Evolutionary conservation across 805 yeast genomes (phyloP), one percentile per base, ranked within the genome.

Genomic region (Saccharomyces paradoxus): DNA sequence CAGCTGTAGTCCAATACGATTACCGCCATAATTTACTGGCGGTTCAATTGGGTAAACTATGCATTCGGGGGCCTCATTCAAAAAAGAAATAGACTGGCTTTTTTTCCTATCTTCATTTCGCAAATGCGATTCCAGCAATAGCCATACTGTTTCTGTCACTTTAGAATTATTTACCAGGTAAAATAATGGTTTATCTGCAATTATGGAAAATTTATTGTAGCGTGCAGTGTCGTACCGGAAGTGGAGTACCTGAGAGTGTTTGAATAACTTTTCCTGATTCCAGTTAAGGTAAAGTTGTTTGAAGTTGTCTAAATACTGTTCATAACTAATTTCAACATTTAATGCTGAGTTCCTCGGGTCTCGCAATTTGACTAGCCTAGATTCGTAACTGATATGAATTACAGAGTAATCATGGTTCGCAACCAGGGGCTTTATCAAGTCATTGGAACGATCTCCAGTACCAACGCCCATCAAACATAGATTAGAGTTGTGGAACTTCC

Each of bases 401-500:
- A 89, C 71, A 0, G 87, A 76, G 64, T 88, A 89, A 67, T 89
- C 96, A 68, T 89, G 96, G 41, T 78, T 73, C 3, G 83, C 70
- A 1, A 80, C 71, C 30, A 87, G 68, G 2, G 57, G 52, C 5
- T 1, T 71, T 69, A 4, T 58, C n/a, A 47, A 77, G 7, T 63
- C 48, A 13, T 74, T 62, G 12, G 31, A 17, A 13, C n/a, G 4
- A 9, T 64, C 62, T 1, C 84, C 87, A 0, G 95, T 86, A 0
- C 96, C 96, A 0, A 87, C 53, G 1, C 91, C 87, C 13, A 88
- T 49, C 30, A 83, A 58, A 26, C 83, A 66, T 3, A 55, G 17
- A 1, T 57, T 58, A 31, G 59, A 55, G n/a, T 58, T 52, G 50
- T 55, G 63, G 27, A 55, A 65, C 46, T 56, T 50, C 17, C 50